Evolutionary conservation across 2,329 filamentous ascomycete species (phyloP).

Genomic region (Penicillium palitans): DNA sequence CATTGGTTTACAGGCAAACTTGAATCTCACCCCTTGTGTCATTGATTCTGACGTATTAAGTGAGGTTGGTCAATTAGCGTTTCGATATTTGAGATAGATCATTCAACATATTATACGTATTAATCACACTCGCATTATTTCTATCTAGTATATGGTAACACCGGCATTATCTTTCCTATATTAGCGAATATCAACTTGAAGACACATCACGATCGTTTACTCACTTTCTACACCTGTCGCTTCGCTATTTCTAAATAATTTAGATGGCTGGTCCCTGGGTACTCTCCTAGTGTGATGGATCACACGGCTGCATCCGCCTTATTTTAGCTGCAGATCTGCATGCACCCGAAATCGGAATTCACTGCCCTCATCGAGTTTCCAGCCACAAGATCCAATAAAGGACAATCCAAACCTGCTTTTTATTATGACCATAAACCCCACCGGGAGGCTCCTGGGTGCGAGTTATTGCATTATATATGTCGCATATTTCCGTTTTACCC

Average conservation of each 20-base stretch:
- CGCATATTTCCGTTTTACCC: neutral
- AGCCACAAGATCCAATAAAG: neutral
- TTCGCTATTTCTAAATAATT: neutral
- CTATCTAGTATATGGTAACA: neutral
- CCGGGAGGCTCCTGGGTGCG: neutral
- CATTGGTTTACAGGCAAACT: neutral
- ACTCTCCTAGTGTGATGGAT: slow-evolving; percentile 10
- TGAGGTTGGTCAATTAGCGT: neutral
- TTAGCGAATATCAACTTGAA: neutral
- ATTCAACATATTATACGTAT: neutral
- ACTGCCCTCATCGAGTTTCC: neutral
- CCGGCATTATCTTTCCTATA: neutral
- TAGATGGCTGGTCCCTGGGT: slow-evolving; percentile 14
- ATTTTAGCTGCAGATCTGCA: slow-evolving; percentile 16
- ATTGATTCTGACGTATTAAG: neutral
- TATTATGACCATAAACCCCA: slow-evolving; percentile 11
- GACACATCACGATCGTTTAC: neutral
- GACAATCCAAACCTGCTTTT: neutral
- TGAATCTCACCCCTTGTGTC: neutral
- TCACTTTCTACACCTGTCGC: neutral
- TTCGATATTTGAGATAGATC: neutral
- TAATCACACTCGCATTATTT: neutral
- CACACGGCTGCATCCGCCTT: slow-evolving; percentile 18
- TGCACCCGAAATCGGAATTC: slow-evolving; percentile 1
- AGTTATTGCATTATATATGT: slow-evolving; percentile 1